phyloP scores from a whole-genome alignment of 306 rosid genomes.

The Bauhinia variegata region DNA sequence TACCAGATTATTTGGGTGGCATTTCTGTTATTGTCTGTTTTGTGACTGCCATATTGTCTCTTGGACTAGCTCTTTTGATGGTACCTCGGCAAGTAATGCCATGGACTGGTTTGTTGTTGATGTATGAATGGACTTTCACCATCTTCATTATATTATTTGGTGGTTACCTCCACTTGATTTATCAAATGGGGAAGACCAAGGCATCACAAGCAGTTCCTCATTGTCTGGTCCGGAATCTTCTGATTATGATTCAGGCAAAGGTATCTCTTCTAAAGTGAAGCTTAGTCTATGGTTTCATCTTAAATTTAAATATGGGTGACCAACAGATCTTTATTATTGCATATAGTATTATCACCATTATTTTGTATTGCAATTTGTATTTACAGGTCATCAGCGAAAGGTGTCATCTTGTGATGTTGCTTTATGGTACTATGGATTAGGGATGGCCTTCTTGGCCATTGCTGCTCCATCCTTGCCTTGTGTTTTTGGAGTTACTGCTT shows the following conservation, averaged over 20 bases:
- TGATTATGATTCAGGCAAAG: conserved; percentile 78
- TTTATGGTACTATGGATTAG: conserved; percentile 73
- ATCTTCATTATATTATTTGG: conserved; percentile 77
- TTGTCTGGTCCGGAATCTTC: conserved; percentile 58
- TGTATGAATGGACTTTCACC: conserved; percentile 95
- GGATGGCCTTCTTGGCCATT: conserved; percentile 86
- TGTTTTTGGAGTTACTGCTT: conserved; percentile 87
- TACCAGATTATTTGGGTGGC: conserved; percentile 85
- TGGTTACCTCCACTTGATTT: conserved; percentile 73
- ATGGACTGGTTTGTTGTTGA: conserved; percentile 96
- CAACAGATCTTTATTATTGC: neutral
- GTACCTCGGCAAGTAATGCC: conserved; percentile 96
- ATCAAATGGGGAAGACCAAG: conserved; percentile 72
- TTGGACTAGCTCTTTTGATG: conserved; percentile 62
- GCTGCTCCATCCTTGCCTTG: conserved; percentile 86
- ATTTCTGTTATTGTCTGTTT: conserved; percentile 69
- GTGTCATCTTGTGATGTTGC: conserved; percentile 58
- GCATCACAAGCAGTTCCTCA: conserved; percentile 55
- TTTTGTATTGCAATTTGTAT: conserved; percentile 17
- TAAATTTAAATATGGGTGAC: conserved; percentile 5
- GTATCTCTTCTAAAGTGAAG: conserved; percentile 42
- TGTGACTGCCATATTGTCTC: conserved; percentile 61
- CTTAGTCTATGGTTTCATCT: conserved; percentile 22
- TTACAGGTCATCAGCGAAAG: conserved; percentile 84
- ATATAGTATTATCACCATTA: neutral